phyloP scores from a whole-genome alignment of 805 yeast species.

The Metschnikowia koreensis region DNA sequence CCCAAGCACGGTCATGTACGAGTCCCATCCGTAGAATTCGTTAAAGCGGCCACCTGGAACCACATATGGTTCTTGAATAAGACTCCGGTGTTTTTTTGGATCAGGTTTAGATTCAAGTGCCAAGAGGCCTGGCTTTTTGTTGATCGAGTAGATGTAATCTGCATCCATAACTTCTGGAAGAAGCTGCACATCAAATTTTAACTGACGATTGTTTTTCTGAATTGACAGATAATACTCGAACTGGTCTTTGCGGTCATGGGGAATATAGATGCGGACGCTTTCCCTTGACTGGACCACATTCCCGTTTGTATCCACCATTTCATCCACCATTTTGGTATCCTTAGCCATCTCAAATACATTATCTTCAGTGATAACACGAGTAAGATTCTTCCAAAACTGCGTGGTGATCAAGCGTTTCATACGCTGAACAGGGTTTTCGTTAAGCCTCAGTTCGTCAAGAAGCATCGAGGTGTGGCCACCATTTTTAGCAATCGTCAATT shows the following conservation, averaged over 20 bases:
- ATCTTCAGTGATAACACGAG: constrained; percentile 63
- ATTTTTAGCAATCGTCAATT: constrained; percentile 79
- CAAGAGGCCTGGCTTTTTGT: constrained; percentile 80
- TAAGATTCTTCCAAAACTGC: constrained; percentile 77
- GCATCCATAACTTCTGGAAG: constrained; percentile 76
- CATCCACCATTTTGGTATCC: constrained; percentile 72
- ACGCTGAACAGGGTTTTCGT: constrained; percentile 83
- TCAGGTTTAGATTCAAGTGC: constrained; percentile 71
- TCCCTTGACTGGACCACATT: constrained; percentile 40
- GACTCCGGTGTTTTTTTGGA: constrained; percentile 48
- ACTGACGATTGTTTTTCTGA: constrained; percentile 52
- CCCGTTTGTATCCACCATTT: constrained; percentile 34
- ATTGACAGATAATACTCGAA: constrained; percentile 62
- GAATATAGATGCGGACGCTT: constrained; percentile 76
- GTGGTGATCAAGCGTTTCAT: constrained; percentile 69
- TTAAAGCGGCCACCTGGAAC: constrained; percentile 98
- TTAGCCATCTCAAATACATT: constrained; percentile 67
- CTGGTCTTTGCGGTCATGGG: constrained; percentile 66
- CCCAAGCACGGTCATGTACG: constrained; percentile 88
- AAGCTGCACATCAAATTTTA: constrained; percentile 68
- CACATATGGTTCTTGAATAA: constrained; percentile 77
- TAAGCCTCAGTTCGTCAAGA: constrained; percentile 77
- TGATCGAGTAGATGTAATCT: constrained; percentile 71
- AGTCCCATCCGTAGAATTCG: constrained; percentile 98
- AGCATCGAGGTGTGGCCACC: constrained; percentile 76